Evolutionary conservation across 2,329 filamentous ascomycete species (phyloP).

Genomic region (Thielaviopsis punctulata): DNA sequence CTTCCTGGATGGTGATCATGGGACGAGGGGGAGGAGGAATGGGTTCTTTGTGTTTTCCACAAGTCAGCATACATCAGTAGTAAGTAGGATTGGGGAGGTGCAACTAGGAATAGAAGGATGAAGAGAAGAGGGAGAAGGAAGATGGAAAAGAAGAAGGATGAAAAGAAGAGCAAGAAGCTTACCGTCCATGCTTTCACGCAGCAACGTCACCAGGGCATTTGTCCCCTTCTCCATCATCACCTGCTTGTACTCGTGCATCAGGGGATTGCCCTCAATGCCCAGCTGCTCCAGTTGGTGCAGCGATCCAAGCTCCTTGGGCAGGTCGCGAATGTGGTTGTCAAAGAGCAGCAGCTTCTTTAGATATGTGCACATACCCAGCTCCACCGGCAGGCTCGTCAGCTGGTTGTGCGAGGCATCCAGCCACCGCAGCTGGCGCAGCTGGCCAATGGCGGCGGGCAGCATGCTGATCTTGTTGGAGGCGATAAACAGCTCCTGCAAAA

Average conservation of each 20-base stretch:
- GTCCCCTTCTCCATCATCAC: slow-evolving; percentile 80
- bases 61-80: slow-evolving; percentile 14
- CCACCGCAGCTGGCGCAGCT: slow-evolving; percentile 62
- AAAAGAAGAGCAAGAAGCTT: slow-evolving; percentile 22
- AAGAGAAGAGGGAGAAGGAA: not conserved
- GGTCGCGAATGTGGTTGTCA: slow-evolving; percentile 68
- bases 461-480: slow-evolving; percentile 77
- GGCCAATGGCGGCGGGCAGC: slow-evolving; percentile 67
- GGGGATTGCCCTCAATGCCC: slow-evolving; percentile 80
- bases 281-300: slow-evolving; percentile 77
- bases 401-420: slow-evolving; percentile 85
- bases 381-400: slow-evolving; percentile 62
- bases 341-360: slow-evolving; percentile 74
- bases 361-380: slow-evolving; percentile 94
- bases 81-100: not conserved
- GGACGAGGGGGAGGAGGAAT: slow-evolving; percentile 59
- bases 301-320: slow-evolving; percentile 78
- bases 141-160: not conserved
- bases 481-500: slow-evolving; percentile 82
- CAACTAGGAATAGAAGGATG: not conserved
- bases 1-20: slow-evolving; percentile 61
- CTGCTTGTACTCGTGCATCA: slow-evolving; percentile 59
- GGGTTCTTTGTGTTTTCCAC: slow-evolving; percentile 58
- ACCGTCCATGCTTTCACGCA: slow-evolving; percentile 77
- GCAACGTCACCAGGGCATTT: slow-evolving; percentile 60